Evolutionary conservation across 2,329 filamentous ascomycete genomes (phyloP), one percentile per base, ranked within the genome.

Genomic region (Arthrobotrys conoides): DNA sequence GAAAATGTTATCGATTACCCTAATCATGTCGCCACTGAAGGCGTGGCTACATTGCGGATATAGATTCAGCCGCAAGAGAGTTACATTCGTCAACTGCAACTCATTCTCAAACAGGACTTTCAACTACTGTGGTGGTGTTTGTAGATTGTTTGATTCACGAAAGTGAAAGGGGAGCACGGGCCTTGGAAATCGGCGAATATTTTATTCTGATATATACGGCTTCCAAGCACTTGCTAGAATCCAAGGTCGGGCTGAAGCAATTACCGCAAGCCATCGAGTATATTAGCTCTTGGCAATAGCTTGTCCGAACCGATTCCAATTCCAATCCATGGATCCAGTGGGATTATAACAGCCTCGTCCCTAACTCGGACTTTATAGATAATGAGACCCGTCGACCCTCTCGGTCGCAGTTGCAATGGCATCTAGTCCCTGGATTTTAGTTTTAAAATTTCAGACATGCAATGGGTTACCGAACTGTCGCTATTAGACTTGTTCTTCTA

Each of bases 251-350:
- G 53, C 53, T 57, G 53, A n/a, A 57, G n/a, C 10, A 36, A 20
- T 20, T 20, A 14, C 53, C 14, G 53, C 53, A 38, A 33, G 51
- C 24, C 27, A 3, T 9, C 27, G 20, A 27, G 10, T 18, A n/a
- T 27, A 18, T 27, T 9, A 55, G n/a, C 16, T 59, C 57, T 61
- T 61, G 57, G 57, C 57, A n/a, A 44, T 44, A 61, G 36, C 36
- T 27, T 12, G 18, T 59, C 9, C 3, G 10, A 6, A 38, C 9
- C 48, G 14, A 24, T 24, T 51, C 2, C 8, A 9, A 22, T 48
- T 41, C 2, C n/a, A n/a, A n/a, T n/a, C n/a, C n/a, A n/a, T n/a
- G n/a, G 9, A 59, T 9, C 38, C 16, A 0, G 22, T 24, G 33
- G 22, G 33, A 59, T 61, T 27, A 20, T 9, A 44, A 27, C 36